These are phyloP conservation scores for Hypoxylon sp. DNA, from an alignment of 2,329 filamentous ascomycete genomes.

Conservation along the genomic window DNA sequence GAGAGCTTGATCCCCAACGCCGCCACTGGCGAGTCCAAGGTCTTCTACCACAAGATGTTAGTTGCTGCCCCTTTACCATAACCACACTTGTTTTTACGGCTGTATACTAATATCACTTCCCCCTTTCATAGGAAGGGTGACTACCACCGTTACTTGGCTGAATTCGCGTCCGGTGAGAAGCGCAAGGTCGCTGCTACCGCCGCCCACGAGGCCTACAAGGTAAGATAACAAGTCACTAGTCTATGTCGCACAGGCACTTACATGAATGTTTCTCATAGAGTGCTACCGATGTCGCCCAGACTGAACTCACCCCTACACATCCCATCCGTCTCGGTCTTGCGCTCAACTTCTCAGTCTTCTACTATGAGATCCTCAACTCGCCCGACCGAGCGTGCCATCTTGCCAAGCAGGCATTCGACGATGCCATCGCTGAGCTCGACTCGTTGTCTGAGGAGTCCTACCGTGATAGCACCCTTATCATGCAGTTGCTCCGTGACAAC, in stretches of 20 bases:
- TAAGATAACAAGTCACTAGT: conserved; percentile 60
- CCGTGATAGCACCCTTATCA: conserved; percentile 98
- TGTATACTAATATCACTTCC: conserved; percentile 31
- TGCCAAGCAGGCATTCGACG: conserved; percentile 98
- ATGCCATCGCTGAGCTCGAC: conserved; percentile 98
- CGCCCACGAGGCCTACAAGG: conserved; percentile 98
- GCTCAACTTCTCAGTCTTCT: conserved; percentile 99
- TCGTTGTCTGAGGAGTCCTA: conserved; percentile 98
- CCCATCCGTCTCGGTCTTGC: conserved; percentile 97
- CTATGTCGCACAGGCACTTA: conserved; percentile 30
- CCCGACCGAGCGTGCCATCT: conserved; percentile 98
- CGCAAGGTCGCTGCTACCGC: conserved; percentile 89
- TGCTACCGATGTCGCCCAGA: conserved; percentile 98
- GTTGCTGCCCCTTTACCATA: conserved; percentile 56
- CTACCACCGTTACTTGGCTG: conserved; percentile 95
- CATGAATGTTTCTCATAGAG: conserved; percentile 70
- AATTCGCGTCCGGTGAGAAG: conserved; percentile 94
- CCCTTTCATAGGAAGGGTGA: conserved; percentile 84
- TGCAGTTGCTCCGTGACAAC: conserved; percentile 99
- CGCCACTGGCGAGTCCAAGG: conserved; percentile 97
- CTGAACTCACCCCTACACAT: conserved; percentile 96
- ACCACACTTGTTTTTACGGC: conserved; percentile 18
- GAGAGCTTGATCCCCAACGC: conserved; percentile 95
- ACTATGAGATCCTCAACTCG: conserved; percentile 99
- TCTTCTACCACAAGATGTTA: conserved; percentile 99